These are phyloP conservation scores for Grigorovia jiainica DNA, from an alignment of 805 yeast species.

Conservation along the genomic window DNA sequence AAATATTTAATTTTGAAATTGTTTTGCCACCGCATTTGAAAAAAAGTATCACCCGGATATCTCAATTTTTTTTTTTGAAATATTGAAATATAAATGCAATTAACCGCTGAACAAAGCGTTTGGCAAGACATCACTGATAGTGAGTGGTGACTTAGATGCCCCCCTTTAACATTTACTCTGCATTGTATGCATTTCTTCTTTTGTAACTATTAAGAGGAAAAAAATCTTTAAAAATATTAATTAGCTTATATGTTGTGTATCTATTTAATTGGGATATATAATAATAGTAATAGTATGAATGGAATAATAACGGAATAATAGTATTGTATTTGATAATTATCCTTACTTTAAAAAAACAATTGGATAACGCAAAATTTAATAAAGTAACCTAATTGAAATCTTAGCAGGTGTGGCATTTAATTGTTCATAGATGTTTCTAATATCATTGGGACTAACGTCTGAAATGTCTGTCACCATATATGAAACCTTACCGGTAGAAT, in stretches of 20 bases:
- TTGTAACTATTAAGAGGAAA: too few relatives aligned
- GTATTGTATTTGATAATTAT: too few relatives aligned
- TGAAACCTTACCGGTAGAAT: constrained; percentile 89
- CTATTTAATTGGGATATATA: background rate
- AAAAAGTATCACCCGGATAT: constrained; percentile 5
- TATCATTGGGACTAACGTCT: constrained; percentile 69
- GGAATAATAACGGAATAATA: too few relatives aligned
- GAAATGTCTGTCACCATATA: constrained; percentile 95
- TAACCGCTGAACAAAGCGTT: too few relatives aligned
- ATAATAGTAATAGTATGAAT: too few relatives aligned
- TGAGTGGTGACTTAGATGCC: too few relatives aligned
- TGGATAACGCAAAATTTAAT: constrained; percentile 34
- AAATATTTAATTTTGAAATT: background rate
- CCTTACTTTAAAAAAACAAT: too few relatives aligned
- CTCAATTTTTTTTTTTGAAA: too few relatives aligned
- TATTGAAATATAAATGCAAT: too few relatives aligned
- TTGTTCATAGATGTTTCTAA: constrained; percentile 71
- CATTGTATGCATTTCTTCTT: too few relatives aligned
- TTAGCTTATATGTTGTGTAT: background rate
- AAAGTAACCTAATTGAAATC: constrained; percentile 79
- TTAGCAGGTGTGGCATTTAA: constrained; percentile 82
- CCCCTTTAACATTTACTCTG: too few relatives aligned
- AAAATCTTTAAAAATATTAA: background rate
- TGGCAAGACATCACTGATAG: too few relatives aligned
- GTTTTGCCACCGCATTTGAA: constrained; percentile 17